These are phyloP conservation scores for Xerocomus amazonicus DNA, from an alignment of 1,284 basidiomycete genomes.

Conservation along the genomic window DNA sequence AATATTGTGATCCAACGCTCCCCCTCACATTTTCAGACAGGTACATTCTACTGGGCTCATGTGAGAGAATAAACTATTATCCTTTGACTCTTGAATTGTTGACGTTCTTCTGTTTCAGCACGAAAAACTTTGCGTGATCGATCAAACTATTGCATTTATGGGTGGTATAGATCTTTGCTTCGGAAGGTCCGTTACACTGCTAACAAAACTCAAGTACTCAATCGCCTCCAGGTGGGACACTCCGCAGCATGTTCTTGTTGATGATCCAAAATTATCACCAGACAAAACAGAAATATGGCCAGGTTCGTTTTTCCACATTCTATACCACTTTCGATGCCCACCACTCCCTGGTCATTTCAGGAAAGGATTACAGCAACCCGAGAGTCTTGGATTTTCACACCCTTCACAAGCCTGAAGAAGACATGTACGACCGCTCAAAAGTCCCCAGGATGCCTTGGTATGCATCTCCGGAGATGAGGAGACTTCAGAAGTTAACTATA, in stretches of 20 bases:
- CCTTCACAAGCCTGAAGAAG: constrained; percentile 88
- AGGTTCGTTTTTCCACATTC: constrained; percentile 43
- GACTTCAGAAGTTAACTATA: background rate
- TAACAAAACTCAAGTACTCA: background rate
- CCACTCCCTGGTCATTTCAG: constrained; percentile 34
- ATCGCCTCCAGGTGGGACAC: constrained; percentile 82
- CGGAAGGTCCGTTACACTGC: constrained; percentile 55
- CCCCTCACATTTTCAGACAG: constrained; percentile 96
- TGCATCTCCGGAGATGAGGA: constrained; percentile 16
- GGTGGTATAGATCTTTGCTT: constrained; percentile 95
- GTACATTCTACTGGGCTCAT: constrained; percentile 98
- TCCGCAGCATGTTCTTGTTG: constrained; percentile 86
- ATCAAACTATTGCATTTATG: constrained; percentile 97
- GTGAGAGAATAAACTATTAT: constrained; percentile 42
- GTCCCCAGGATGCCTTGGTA: constrained; percentile 97
- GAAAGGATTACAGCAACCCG: constrained; percentile 93
- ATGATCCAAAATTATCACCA: constrained; percentile 66
- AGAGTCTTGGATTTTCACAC: constrained; percentile 86
- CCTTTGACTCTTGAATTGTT: constrained; percentile 4
- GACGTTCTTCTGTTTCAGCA: constrained; percentile 52
- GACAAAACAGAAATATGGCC: constrained; percentile 81
- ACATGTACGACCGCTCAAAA: constrained; percentile 89
- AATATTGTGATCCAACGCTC: constrained; percentile 98
- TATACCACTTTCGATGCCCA: background rate
- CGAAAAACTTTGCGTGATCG: constrained; percentile 97